Conservation (phyloP, 345 rosid species). For the Eucalyptus sp. region DNA sequence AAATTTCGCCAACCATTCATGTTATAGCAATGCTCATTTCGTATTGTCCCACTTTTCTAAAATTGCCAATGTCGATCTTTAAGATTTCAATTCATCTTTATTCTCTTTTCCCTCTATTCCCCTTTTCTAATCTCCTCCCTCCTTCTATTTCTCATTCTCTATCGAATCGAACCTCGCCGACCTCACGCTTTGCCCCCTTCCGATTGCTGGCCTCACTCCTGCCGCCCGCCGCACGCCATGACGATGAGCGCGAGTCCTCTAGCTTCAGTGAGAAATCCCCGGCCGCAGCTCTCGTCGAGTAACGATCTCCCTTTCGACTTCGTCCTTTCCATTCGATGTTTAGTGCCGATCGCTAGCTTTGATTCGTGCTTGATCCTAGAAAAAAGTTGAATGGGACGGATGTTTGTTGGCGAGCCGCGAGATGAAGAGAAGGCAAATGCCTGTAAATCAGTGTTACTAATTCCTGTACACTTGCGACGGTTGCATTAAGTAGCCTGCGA, state of each 20-base stretch:
- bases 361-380: neutral
- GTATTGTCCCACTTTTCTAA: neutral
- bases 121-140: too few relatives aligned
- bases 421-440: neutral
- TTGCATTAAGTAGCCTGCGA: neutral
- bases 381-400: neutral
- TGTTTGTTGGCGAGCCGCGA: neutral
- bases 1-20: too few relatives aligned
- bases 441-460: neutral
- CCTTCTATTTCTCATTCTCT: too few relatives aligned
- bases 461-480: fast-evolving
- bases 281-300: neutral
- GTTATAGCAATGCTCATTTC: neutral
- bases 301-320: neutral
- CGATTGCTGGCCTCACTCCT: too few relatives aligned
- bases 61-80: neutral
- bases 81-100: too few relatives aligned
- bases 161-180: too few relatives aligned
- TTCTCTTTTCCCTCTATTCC: neutral
- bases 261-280: neutral
- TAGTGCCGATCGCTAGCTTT: neutral
- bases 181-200: too few relatives aligned
- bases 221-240: too few relatives aligned
- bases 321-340: too few relatives aligned
- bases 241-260: neutral